Percentiles rank a stretch among this genome's conserved stretches.
These are phyloP conservation scores for Beauveria sp. DNA, from an alignment of 2,329 filamentous ascomycete species.

Conservation along the genomic window DNA sequence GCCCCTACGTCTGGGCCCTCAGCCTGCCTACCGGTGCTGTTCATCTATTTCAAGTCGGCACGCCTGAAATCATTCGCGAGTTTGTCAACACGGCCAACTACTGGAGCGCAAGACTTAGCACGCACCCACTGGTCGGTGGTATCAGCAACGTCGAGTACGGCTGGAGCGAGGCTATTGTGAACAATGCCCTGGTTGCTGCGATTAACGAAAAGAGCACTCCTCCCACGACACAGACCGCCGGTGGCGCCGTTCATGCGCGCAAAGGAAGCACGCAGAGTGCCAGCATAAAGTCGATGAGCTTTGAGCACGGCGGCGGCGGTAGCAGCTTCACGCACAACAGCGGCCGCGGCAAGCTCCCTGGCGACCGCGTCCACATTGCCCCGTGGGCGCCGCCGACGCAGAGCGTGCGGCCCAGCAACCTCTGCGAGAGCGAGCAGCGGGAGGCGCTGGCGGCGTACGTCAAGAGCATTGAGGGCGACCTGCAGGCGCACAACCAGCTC, in stretches of 20 bases:
- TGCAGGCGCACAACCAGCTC: slow-evolving; percentile 81
- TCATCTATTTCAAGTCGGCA: slow-evolving; percentile 97
- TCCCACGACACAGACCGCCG: slow-evolving; percentile 16
- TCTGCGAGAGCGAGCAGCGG: slow-evolving; percentile 76
- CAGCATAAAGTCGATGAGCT: slow-evolving; percentile 48
- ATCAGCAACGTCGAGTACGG: slow-evolving; percentile 97
- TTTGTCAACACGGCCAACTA: slow-evolving; percentile 95
- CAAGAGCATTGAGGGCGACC: slow-evolving; percentile 74
- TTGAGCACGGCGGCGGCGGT: slow-evolving; percentile 45
- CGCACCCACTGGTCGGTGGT: slow-evolving; percentile 84
- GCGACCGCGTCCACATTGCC: slow-evolving; percentile 74
- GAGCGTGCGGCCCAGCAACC: slow-evolving; percentile 76
- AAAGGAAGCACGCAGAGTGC: slow-evolving; percentile 41
- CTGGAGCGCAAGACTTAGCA: slow-evolving; percentile 91
- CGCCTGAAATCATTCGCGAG: slow-evolving; percentile 86
- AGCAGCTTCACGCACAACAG: slow-evolving; percentile 46
- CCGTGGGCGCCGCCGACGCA: slow-evolving; percentile 88
- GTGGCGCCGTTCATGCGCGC: slow-evolving; percentile 30
- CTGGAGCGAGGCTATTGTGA: slow-evolving; percentile 81
- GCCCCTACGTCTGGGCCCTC: slow-evolving; percentile 90
- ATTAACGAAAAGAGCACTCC: slow-evolving; percentile 38
- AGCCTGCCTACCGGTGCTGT: slow-evolving; percentile 89
- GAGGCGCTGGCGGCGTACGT: slow-evolving; percentile 71
- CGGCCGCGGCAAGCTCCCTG: slow-evolving; percentile 58
- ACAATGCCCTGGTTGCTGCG: slow-evolving; percentile 45